Conservation (phyloP, 495 filamentous ascomycete species). For the Neurospora sp. region DNA sequence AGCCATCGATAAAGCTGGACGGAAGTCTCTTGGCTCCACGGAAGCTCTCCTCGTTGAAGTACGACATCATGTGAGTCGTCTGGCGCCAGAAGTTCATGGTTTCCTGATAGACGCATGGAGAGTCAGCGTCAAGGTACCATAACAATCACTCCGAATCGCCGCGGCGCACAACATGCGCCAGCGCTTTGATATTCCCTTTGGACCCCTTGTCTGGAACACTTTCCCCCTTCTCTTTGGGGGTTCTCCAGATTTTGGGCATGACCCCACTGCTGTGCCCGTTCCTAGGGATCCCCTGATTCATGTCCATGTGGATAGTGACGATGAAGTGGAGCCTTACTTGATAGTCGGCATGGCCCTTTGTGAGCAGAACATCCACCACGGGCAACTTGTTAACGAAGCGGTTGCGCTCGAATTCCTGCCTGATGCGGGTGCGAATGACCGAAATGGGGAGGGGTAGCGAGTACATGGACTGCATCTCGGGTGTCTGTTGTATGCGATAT, state of each 20-base stretch:
- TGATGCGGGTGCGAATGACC: slow-evolving; percentile 80
- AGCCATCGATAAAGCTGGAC: slow-evolving; percentile 79
- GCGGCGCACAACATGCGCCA: neutral
- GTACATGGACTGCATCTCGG: slow-evolving; percentile 95
- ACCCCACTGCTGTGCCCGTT: neutral
- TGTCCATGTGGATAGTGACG: neutral
- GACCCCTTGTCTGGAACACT: neutral
- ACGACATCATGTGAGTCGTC: slow-evolving; percentile 90
- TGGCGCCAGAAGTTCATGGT: slow-evolving; percentile 99
- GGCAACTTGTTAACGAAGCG: slow-evolving; percentile 81
- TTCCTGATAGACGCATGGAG: slow-evolving; percentile 49
- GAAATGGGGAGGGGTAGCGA: slow-evolving; percentile 80
- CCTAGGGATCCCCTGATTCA: neutral
- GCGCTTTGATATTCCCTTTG: neutral
- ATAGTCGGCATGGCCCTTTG: slow-evolving; percentile 80
- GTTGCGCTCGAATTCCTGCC: slow-evolving; percentile 95
- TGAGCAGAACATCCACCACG: slow-evolving; percentile 78
- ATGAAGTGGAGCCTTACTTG: slow-evolving; percentile 43
- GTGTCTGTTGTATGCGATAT: slow-evolving; percentile 48
- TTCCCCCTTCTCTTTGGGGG: neutral
- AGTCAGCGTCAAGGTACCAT: neutral
- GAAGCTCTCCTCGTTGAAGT: slow-evolving; percentile 81
- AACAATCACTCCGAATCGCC: neutral
- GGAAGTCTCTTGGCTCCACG: slow-evolving; percentile 64
- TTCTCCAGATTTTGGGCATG: neutral